Evolutionary conservation across 768 basidiomycete genomes (phyloP), one percentile per base, ranked within the genome.

Genomic region (Psilocybe subaeruginosa): DNA sequence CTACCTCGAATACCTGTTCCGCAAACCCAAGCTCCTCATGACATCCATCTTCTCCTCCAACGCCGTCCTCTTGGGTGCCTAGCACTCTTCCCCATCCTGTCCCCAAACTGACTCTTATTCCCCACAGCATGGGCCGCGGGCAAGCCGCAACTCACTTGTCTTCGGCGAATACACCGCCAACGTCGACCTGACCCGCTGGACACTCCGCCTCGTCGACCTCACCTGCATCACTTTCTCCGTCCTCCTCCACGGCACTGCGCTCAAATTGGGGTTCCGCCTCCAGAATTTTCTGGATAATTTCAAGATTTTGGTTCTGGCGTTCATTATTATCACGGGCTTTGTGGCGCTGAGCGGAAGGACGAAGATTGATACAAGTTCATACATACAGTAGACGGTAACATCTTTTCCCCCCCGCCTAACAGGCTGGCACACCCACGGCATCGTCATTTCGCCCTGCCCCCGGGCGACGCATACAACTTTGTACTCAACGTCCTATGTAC

Each of bases 381-480:
- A 23, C 7, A 43, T 17, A 8, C 23, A 16, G 17, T 3, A 11
- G 5, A 12, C 8, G 23, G 6, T 35, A 16, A n/a, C n/a, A 19
- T 17, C 9, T 8, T 41, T 53, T 23, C 2, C 2, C 23, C 23
- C 23, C 23, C 23, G 23, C 23, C 48, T 7, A 30, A 3, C 41
- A 77, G 76, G 78, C 49, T 80, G 76, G 74, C 43, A 65, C 8
- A 61, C 75, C n/a, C 79, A 77, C 59, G 54, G 73, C 45, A 66
- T 77, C 46, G 71, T 78, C 33, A 74, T 79, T 73, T 79, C 54
- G 70, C 69, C n/a, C 65, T 78, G 0, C 89, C 89, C 0, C 79
- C 85, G 0, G 88, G 89, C 3, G 89, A 90, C 64, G 86, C 87
- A 0, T 91, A 87, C 69, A 78, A 80, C 56, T 88, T 91, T 69